Evolutionary conservation across 306 rosid species (phyloP).

Genomic region (Citrullus amarus): DNA sequence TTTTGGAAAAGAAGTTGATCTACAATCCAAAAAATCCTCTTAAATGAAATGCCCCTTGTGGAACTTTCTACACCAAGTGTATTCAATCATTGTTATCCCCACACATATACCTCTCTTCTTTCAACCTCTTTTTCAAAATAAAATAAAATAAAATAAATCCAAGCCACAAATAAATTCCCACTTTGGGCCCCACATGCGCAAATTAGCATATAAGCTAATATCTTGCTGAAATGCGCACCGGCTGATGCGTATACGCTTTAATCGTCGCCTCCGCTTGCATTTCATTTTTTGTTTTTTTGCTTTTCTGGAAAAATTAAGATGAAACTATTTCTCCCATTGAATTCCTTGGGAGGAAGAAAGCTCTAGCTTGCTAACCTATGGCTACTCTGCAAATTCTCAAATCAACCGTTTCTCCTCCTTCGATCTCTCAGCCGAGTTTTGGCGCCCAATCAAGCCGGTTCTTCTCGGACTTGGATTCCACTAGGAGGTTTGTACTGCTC

Average conservation of each 20-base stretch:
- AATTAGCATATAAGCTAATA: neutral
- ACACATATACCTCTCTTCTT: neutral
- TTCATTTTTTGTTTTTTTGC: neutral
- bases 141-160: no score
- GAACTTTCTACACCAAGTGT: neutral
- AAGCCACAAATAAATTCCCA: neutral
- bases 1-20: neutral
- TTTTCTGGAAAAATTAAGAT: neutral
- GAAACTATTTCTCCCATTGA: constrained; percentile 13
- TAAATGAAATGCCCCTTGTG: neutral
- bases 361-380: constrained; percentile 19
- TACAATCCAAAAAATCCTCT: neutral
- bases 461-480: constrained; percentile 19
- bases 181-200: neutral
- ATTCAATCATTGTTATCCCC: constrained; percentile 1
- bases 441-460: constrained; percentile 30
- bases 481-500: constrained; percentile 23
- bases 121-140: neutral
- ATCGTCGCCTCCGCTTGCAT: neutral
- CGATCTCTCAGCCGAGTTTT: constrained; percentile 37
- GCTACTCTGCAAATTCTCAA: constrained; percentile 49
- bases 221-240: neutral
- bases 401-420: constrained; percentile 39
- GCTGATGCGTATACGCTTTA: neutral
- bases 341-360: neutral